Evolutionary conservation across 1,284 basidiomycete species (phyloP).

Genomic region (Vanrija sp.): DNA sequence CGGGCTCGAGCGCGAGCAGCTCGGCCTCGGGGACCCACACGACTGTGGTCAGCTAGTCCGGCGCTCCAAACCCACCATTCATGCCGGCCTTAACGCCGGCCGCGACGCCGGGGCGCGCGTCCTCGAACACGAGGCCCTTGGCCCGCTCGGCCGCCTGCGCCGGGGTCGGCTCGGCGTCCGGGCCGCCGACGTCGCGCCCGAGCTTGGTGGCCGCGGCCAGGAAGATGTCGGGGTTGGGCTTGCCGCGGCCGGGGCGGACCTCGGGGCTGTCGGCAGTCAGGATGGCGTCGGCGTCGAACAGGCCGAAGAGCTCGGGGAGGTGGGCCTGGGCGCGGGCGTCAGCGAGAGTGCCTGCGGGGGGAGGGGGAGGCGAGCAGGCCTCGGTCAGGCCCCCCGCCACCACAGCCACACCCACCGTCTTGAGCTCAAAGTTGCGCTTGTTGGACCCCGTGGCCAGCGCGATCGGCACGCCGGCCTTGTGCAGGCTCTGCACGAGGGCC

Average conservation of each 20-base stretch:
- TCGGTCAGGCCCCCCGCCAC: background rate
- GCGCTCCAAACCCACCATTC: constrained; percentile 36
- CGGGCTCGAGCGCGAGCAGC: constrained; percentile 40
- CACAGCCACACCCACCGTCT: constrained; percentile 39
- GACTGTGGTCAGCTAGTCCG: constrained; percentile 22
- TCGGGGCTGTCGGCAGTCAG: constrained; percentile 45
- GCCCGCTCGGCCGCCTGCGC: constrained; percentile 35
- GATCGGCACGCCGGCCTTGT: constrained; percentile 44
- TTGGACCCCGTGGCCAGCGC: constrained; percentile 48
- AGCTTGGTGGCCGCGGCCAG: constrained; percentile 46
- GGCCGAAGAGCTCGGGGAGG: constrained; percentile 45
- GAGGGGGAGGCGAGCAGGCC: background rate
- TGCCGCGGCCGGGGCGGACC: constrained; percentile 43
- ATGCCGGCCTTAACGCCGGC: constrained; percentile 49
- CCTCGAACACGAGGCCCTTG: constrained; percentile 48
- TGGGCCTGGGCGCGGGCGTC: constrained; percentile 29
- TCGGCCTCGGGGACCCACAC: constrained; percentile 48
- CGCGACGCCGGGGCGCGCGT: constrained; percentile 41
- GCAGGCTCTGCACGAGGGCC: constrained; percentile 39
- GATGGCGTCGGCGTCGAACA: constrained; percentile 41
- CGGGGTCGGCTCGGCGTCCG: constrained; percentile 26
- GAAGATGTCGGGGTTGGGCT: constrained; percentile 49
- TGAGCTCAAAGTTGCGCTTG: constrained; percentile 31
- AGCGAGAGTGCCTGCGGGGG: background rate
- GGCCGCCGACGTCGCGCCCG: constrained; percentile 43